A percentile compares a stretch with the other conserved stretches of the same genome.
Conservation (phyloP, 2,329 filamentous ascomycete genomes). For the Pezizomycotina sp. region DNA sequence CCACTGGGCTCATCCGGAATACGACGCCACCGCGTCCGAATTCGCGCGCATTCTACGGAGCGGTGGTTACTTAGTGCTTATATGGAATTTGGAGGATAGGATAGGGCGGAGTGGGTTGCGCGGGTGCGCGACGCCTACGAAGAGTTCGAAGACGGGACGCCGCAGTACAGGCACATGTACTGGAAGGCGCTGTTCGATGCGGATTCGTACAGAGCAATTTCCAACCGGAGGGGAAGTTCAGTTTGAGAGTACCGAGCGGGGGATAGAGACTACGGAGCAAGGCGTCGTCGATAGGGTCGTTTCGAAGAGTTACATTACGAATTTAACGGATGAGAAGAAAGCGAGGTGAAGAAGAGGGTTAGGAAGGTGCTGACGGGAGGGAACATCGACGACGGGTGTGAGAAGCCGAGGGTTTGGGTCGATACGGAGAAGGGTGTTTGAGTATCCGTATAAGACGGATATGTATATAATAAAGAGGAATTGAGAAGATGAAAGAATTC, state of each 20-base stretch:
- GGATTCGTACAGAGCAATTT: constrained; percentile 6
- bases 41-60: constrained; percentile 5
- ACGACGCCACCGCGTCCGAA: constrained; percentile 3
- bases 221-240: constrained; percentile 4
- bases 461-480: constrained; percentile 15
- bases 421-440: constrained; percentile 10
- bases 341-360: constrained; percentile 5
- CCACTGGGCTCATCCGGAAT: constrained; percentile 17
- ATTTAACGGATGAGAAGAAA: constrained; percentile 1
- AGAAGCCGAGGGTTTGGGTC: constrained; percentile 14
- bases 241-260: constrained; percentile 3
- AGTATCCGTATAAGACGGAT: constrained; percentile 17
- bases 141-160: constrained; percentile 8
- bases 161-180: constrained; percentile 11
- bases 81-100: constrained; percentile 17
- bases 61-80: constrained; percentile 5
- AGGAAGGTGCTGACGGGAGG: constrained; percentile 4
- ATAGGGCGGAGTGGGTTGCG: constrained; percentile 8
- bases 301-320: constrained; percentile 19
- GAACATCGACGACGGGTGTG: too few relatives aligned
- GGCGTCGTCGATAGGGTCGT: constrained; percentile 9
- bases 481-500: too few relatives aligned
- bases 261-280: constrained; percentile 9
- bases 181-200: constrained; percentile 13
- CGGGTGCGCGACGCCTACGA: constrained; percentile 13